Evolutionary conservation across 108 stramenopile genomes (phyloP), one percentile per base, ranked within the genome.

Genomic region (Craspedostauros australis): DNA sequence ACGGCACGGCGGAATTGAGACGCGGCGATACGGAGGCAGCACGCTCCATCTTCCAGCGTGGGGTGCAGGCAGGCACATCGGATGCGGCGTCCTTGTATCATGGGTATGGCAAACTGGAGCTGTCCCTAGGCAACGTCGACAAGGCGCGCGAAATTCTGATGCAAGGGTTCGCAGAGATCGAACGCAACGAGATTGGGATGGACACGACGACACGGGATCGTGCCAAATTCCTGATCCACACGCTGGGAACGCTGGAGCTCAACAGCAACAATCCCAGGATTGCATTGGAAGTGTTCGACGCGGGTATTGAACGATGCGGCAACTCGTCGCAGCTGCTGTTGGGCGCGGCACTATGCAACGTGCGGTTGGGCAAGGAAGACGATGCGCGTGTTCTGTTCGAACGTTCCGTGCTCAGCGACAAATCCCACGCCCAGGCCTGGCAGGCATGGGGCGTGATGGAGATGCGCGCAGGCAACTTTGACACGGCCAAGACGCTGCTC

Each of bases 381-480:
- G 54, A 51, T 9, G 92, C 92, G 11, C 43, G 86, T 30, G 37
- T 21, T 2, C 55, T 83, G 33, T 93, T 88, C 54, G 77, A 90
- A 59, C 47, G 57, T 39, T 68, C 86, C 4, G 62, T 89, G 5
- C 29, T 47, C 1, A 59, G 57, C 30, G 84, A 93, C 66, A 41
- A 46, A 26, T 60, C 55, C 27, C 88, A 93, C 57, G 81, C 86
- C 0, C 88, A 89, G 41, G 88, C 88, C 3, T 93, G 92, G 92
- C 88, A 90, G 41, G 86, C 79, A 0, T 93, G 86, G 82, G 92
- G 80, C n/a, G 81, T 87, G 14, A 76, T 93, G 81, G 92, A 93
- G 67, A 79, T 80, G 62, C 53, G 66, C 44, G 81, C 79, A 15
- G 92, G 92, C 15, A 79, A 89, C 47, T 84, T 71, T 40, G 39